Conservation (phyloP, 2,329 filamentous ascomycete species). For the Neoscytalidium dimidiatum region DNA sequence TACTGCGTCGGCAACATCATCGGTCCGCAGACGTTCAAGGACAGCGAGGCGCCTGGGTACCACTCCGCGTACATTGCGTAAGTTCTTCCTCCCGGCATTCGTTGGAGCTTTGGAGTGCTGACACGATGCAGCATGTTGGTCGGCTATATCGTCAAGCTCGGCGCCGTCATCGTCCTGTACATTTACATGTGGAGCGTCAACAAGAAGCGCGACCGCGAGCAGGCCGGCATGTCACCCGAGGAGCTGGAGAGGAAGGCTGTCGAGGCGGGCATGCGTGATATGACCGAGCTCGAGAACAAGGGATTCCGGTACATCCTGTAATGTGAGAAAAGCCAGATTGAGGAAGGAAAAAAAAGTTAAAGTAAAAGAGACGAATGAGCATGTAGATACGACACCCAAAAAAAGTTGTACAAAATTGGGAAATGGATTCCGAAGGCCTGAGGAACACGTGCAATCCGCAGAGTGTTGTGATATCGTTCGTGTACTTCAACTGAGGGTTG, state of each 20-base stretch:
- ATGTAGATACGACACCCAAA: no score
- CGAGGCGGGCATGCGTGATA: conserved; percentile 57
- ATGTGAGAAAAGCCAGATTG: not conserved
- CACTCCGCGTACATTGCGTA: conserved; percentile 51
- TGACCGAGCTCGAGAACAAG: conserved; percentile 58
- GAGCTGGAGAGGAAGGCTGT: conserved; percentile 54
- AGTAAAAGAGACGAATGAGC: not conserved
- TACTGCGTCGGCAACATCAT: conserved; percentile 60
- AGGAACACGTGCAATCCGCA: no score
- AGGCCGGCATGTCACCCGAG: conserved; percentile 31
- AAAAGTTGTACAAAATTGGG: no score
- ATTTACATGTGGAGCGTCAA: conserved; percentile 59
- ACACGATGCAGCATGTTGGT: conserved; percentile 52
- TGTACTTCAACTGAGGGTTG: no score
- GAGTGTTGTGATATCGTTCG: no score
- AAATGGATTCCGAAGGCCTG: no score
- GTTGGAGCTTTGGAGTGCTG: not conserved
- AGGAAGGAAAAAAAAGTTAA: no score
- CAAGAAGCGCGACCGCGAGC: conserved; percentile 55
- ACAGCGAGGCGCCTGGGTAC: conserved; percentile 52
- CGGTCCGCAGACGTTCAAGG: conserved; percentile 56
- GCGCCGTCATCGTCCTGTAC: conserved; percentile 53
- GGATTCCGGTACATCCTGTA: conserved; percentile 56
- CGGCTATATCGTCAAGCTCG: conserved; percentile 56
- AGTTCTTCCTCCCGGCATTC: conserved; percentile 19